Evolutionary conservation across 768 basidiomycete genomes (phyloP), one percentile per base, ranked within the genome.

Genomic region (Tremella yokohamensis): DNA sequence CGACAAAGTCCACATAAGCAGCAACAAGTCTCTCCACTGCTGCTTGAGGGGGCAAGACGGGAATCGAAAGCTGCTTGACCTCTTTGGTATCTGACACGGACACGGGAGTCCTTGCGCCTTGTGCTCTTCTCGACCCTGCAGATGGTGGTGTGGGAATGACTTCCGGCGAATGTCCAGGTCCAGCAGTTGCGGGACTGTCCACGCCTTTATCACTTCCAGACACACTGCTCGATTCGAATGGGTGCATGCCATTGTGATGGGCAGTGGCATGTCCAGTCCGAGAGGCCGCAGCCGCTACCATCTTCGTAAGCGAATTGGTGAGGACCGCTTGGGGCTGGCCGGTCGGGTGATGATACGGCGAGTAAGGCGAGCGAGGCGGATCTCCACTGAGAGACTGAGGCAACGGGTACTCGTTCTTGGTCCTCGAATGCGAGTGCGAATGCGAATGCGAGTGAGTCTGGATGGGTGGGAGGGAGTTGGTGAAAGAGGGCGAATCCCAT

Each of bases 1-100:
- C 75, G 8, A 78, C 75, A 58, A 76, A 78, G 59, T 78, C 74
- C 38, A 76, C 71, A 65, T 76, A 78, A 6, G 76, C 76, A 40
- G 75, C 73, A 4, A 78, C 69, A 20, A 78, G 64, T 13, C 73
- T 49, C 56, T 78, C 77, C 6, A 78, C 76, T 6, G 77, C 77
- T 0, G 72, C 66, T 55, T 74, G 66, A 42, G 77, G 77, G 16
- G 77, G 77, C 13, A 78, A 57, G 9, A 74, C 73, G 8, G 77
- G 77, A 15, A 78, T 68, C 18, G 69, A 53, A 74, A 64, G 3
- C 49, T 45, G 40, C 61, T 54, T 54, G n/a, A 11, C n/a, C 11
- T 19, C 42, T 52, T 25, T 15, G 20, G 2, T 20, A 40, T 52
- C 18, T 26, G 20, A 39, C 16, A 48, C 29, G 2, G 49, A 49